Base-by-base conservation (phyloP, 202 grass and related monocot species). In the Bolboschoenoplectus hybrid region DNA sequence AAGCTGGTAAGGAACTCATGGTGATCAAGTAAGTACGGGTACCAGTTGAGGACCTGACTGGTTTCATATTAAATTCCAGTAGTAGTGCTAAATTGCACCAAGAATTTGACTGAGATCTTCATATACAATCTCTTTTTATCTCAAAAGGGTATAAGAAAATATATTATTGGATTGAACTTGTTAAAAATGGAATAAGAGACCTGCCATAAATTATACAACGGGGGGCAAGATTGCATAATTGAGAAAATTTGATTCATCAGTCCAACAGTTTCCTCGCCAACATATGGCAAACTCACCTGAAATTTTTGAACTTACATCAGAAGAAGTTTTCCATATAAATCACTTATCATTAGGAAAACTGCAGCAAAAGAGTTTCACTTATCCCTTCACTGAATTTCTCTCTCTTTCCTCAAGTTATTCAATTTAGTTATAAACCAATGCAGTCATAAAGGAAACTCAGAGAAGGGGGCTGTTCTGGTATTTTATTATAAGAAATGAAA, bases 151-250 rank as follows among this genome's bases (percentile, higher is more conserved):
- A 78, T 16, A n/a, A 78, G 13, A 9, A 56, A 78, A 77, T 9
- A 36, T 35, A 78, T 57, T 3, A 40, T 3, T 57, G 34, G 34
- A 39, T 57, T 39, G 16, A 78, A 11, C 6, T 78, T 39, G 13
- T 65, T 13, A 50, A 49, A 77, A 77, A 77, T 16, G 41, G 12
- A 63, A 75, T 10, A 85, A 85, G 74, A 84, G 74, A 98, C 96
- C 96, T 98, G 96, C 96, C 96, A 98, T 88, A 98, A 86, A 88
- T 95, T 98, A 86, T 95, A 91, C 47, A 87, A 85, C 51, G 87
- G 68, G 76, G 85, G 44, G 74, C 78, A 35, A 76, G 82, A 80
- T 72, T 95, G 63, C 93, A 92, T 91, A 85, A 86, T 90, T 43
- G 55, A 73, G 44, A 92, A 92, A 64, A 91, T 89, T 16, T 71